A percentile compares a stretch with the other conserved stretches of the same genome.
phyloP scores from a whole-genome alignment of 768 basidiomycete species.

The Paxillus rubicundulus region DNA sequence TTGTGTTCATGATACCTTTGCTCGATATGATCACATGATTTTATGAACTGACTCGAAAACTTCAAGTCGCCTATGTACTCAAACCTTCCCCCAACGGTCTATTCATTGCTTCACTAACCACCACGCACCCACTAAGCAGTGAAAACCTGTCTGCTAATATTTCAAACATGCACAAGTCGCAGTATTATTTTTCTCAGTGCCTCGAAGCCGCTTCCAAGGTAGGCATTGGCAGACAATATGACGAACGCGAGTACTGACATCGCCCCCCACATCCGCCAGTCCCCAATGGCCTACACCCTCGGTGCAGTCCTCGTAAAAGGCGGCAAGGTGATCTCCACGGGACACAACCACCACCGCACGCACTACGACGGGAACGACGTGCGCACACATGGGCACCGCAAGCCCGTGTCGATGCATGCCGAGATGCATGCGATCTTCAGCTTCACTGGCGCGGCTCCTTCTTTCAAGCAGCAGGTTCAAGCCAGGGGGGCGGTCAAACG shows the following conservation, averaged over 20 bases:
- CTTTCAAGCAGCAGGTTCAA: conserved; percentile 56
- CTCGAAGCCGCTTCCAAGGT: conserved; percentile 46
- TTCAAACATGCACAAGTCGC: conserved; percentile 33
- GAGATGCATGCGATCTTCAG: conserved; percentile 61
- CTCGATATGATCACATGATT: not conserved
- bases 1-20: not conserved
- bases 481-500: conserved; percentile 20
- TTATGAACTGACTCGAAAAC: not conserved
- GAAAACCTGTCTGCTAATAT: not conserved
- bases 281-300: conserved; percentile 41
- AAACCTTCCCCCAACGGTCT: no score
- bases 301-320: conserved; percentile 44
- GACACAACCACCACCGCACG: conserved; percentile 53
- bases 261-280: conserved; percentile 18
- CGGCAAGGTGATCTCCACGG: conserved; percentile 51
- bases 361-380: conserved; percentile 49
- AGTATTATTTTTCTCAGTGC: conserved; percentile 52
- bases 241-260: not conserved
- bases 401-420: conserved; percentile 49
- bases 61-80: no score
- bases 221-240: not conserved
- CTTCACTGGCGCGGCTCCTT: conserved; percentile 48
- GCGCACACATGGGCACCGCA: conserved; percentile 37
- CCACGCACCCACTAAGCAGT: not conserved
- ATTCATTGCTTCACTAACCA: not conserved